Base-by-base conservation (phyloP, 2,329 filamentous ascomycete species). In the Fusarium torreyae region DNA sequence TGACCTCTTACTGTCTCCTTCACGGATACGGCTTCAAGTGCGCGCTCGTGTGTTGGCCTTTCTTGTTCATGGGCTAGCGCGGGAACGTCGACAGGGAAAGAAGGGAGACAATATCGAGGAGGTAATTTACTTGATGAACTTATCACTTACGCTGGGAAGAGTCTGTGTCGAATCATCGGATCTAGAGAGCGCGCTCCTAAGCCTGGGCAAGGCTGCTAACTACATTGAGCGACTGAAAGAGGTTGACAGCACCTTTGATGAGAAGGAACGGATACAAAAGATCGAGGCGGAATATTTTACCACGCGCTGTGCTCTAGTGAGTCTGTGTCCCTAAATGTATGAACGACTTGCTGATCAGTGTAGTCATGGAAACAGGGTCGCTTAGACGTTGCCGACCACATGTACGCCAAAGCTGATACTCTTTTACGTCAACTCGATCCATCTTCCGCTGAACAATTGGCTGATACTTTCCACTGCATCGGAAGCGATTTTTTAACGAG, bases 321-420 rank as follows among this genome's bases (percentile, higher is more conserved):
- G 84, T 50, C 38, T 65, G 33, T 54, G 3, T 53, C 42, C 70
- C n/a, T 8, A 38, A 1, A 17, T 20, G 6, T 24, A 6, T 62
- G 61, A 13, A 26, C 24, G 40, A 11, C 13, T 43, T 31, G 24
- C 74, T 78, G 50, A 77, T 52, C 3, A 13, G 4, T 17, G 18
- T 46, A 95, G 93, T 87, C 90, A 31, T 97, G 91, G 89, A 89
- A 89, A 71, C 90, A 94, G 74, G 84, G 88, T 40, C 87, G 91
- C 40, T 83, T 92, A 15, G 92, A 95, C 59, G 86, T 94, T 48
- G 92, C 93, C 28, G 93, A 97, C 56, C 89, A 93, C 77, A 89
- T 96, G 84, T 94, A 91, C 77, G 79, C 79, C 36, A 92, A 92
- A 71, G 79, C 88, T 3, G 79, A 81, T 71, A 80, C 64, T n/a